Conservation (phyloP, 108 stramenopile species). For the Skeletonema grethae region DNA sequence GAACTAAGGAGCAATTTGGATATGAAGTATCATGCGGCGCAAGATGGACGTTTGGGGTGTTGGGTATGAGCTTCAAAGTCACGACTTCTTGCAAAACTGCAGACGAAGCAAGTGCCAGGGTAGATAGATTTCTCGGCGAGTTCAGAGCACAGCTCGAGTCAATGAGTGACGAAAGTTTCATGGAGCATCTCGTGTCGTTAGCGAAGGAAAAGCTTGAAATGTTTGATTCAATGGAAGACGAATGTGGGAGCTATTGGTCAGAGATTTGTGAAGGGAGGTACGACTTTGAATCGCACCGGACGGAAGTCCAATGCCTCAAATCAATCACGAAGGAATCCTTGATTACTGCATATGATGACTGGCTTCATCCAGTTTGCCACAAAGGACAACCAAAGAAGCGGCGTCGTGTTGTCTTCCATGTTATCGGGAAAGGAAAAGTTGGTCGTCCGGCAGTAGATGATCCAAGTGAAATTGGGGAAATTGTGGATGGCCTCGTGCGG, state of each 20-base stretch:
- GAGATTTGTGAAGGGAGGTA: conserved; percentile 74
- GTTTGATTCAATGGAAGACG: conserved; percentile 79
- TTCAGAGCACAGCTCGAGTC: conserved; percentile 53
- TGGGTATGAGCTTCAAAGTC: conserved; percentile 75
- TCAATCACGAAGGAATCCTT: conserved; percentile 62
- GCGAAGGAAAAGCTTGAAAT: conserved; percentile 82
- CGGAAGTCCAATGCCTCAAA: conserved; percentile 67
- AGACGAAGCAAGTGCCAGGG: conserved; percentile 53
- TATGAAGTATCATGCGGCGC: conserved; percentile 48
- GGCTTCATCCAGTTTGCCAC: conserved; percentile 55
- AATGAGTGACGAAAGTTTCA: conserved; percentile 64
- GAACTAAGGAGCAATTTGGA: conserved; percentile 63
- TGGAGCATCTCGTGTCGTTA: conserved; percentile 69
- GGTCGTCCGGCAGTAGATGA: conserved; percentile 54
- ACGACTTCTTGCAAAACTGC: conserved; percentile 71
- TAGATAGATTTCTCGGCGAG: conserved; percentile 72
- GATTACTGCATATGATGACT: conserved; percentile 71
- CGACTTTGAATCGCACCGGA: conserved; percentile 64
- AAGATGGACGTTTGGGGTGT: conserved; percentile 59
- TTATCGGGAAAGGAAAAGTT: conserved; percentile 64
- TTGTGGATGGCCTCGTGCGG: conserved; percentile 50
- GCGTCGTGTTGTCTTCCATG: conserved; percentile 63
- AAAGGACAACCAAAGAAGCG: conserved; percentile 43
- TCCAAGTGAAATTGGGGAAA: conserved; percentile 33
- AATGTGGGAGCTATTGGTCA: conserved; percentile 58